phyloP scores from a whole-genome alignment of 805 yeast species.

The Sugiyamaella boreocaroliniensis region DNA sequence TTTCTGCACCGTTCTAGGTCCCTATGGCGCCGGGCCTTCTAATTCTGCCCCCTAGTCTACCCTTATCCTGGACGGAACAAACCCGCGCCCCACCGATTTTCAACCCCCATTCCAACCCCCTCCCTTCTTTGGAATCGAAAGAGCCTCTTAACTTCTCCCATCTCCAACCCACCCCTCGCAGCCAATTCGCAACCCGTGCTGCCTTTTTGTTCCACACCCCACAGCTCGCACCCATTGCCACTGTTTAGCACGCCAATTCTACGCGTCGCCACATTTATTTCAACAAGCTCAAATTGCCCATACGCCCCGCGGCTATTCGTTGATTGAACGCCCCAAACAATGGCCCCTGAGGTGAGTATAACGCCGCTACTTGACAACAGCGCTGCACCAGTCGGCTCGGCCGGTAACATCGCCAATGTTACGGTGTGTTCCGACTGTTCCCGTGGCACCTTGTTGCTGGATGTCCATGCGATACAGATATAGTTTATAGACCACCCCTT shows the following conservation, averaged over 20 bases:
- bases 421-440: no score
- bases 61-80: background rate
- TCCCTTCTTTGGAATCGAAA: background rate
- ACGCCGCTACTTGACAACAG: no score
- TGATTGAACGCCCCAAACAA: background rate
- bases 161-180: background rate
- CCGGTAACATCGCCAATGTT: no score
- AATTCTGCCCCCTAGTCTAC: background rate
- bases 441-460: background rate
- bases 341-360: slow-evolving; percentile 2
- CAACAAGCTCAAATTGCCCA: background rate
- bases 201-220: background rate
- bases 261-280: no score
- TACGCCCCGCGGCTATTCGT: background rate
- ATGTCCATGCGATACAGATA: no score
- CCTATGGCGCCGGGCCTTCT: background rate
- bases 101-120: background rate
- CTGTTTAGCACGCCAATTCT: background rate
- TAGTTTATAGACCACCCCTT: no score
- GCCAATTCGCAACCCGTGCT: background rate
- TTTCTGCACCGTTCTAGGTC: no score
- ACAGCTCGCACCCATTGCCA: no score
- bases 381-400: no score
- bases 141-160: background rate
- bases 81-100: background rate